Evolutionary conservation across 495 filamentous ascomycete species (phyloP), one percentile per base, ranked within the genome.

Genomic region (Lepraria neglecta): DNA sequence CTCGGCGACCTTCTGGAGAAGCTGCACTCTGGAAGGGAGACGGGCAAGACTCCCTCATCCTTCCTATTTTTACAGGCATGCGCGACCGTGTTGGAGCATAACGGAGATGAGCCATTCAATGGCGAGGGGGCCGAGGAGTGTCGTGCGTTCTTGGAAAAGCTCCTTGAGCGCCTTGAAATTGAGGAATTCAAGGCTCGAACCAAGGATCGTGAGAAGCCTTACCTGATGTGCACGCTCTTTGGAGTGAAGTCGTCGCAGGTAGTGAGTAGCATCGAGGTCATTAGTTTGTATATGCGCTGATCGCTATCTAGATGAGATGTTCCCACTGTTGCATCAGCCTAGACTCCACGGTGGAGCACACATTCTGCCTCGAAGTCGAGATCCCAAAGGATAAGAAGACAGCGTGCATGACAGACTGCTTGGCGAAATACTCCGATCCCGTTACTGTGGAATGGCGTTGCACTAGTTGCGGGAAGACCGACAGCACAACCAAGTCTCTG

Each of bases 51-150:
- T 33, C 28, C 50, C 7, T 53, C 50, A 6, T 53, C 50, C 17
- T 53, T 33, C 15, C 28, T 53, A 17, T 53, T 53, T 35, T 3
- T 17, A 33, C 50, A 53, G 19, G 50, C 50, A 53, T 53, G 50
- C 24, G 50, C 28, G 19, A 33, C 33, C 50, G 7, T 53, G n/a
- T 31, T 53, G 50, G 14, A 11, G 14, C 30, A 53, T 17, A 12
- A 31, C 28, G 19, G n/a, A 6, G 50, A 33, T 3, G 50, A 53
- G 14, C 10, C 14, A 35, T 53, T 33, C 30, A 17, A 53, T n/a
- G 50, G 50, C 17, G 50, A 53, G 9, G 7, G 7, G 4, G 14
- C 30, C 3, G 28, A 33, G 33, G 50, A 53, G 1, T 33, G 50
- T 19, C 28, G 30, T 28, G 28, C 15, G 30, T 53, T 27, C 19